Conservation (phyloP, 2,329 filamentous ascomycete genomes). For the Phialophora expanda region DNA sequence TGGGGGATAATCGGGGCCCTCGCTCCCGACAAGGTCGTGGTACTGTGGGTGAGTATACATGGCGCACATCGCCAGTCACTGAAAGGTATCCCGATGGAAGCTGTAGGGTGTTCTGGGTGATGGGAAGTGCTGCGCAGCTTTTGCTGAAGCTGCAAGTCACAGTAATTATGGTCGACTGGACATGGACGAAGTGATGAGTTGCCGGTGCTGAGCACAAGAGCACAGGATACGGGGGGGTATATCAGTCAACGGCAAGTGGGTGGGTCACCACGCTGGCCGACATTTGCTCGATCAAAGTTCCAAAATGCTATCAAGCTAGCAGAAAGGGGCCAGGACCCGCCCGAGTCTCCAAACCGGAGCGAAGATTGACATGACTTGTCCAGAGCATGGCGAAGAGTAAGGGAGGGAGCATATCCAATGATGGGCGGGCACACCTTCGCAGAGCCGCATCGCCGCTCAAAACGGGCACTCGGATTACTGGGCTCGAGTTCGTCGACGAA, state of each 20-base stretch:
- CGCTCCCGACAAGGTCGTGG: conserved; percentile 26
- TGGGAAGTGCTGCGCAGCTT: neutral
- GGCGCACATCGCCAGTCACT: neutral
- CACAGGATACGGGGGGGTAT: conserved; percentile 13
- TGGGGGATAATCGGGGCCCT: conserved; percentile 15
- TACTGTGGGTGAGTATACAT: conserved; percentile 25
- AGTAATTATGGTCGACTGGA: neutral
- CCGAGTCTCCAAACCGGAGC: neutral
- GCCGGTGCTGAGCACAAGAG: neutral
- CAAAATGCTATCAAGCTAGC: conserved; percentile 18
- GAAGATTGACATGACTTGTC: neutral
- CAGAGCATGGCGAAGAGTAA: neutral
- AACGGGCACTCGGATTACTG: neutral
- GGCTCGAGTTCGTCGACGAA: neutral
- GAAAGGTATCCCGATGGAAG: neutral
- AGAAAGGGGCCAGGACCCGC: conserved; percentile 18
- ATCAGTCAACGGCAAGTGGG: conserved; percentile 14
- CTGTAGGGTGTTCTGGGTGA: neutral
- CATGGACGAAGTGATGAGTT: neutral
- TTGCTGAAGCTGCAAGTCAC: neutral
- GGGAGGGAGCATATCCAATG: neutral
- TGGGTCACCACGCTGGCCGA: conserved; percentile 10
- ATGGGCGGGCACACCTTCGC: neutral
- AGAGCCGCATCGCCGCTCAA: conserved; percentile 18
- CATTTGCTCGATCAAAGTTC: conserved; percentile 17